These are phyloP conservation scores for Salvia rosmarinus DNA, from an alignment of 257 asterid genomes.

Conservation along the genomic window DNA sequence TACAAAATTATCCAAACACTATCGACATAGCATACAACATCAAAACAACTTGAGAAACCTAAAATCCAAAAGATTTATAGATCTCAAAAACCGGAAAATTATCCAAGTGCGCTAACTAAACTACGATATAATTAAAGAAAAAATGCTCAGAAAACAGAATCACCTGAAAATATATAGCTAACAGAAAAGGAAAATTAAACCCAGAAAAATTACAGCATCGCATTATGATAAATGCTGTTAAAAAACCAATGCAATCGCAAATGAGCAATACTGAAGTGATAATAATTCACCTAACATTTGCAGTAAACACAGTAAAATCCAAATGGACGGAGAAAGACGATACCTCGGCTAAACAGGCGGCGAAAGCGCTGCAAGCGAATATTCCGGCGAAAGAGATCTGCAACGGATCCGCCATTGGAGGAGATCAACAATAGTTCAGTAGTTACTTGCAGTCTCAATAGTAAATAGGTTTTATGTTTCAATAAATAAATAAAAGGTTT, in stretches of 20 bases:
- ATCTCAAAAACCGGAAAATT: background rate
- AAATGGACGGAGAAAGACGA: conserved; percentile 2
- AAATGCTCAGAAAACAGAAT: background rate
- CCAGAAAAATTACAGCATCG: background rate
- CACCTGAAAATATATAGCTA: conserved; percentile 29
- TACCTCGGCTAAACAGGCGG: conserved; percentile 96
- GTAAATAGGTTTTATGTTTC: background rate
- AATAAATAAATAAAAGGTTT: conserved; percentile 24
- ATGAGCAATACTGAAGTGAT: conserved; percentile 9
- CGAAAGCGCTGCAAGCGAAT: conserved; percentile 77
- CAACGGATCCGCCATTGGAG: conserved; percentile 71
- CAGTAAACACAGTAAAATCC: background rate
- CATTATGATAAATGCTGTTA: background rate
- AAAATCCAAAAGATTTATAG: background rate
- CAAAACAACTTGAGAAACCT: background rate
- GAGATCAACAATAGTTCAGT: conserved; percentile 28
- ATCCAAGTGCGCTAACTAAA: background rate
- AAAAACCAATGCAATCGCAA: conserved; percentile 31
- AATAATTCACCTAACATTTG: conserved; percentile 25
- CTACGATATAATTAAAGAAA: background rate
- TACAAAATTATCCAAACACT: background rate
- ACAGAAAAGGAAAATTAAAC: background rate
- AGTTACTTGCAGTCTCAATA: background rate
- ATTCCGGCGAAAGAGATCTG: conserved; percentile 78
- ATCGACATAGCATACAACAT: background rate